A percentile compares a stretch with the other conserved stretches of the same genome.
Evolutionary conservation across 2,329 filamentous ascomycete genomes (phyloP).

Genomic region (Fusarium duplospermum): DNA sequence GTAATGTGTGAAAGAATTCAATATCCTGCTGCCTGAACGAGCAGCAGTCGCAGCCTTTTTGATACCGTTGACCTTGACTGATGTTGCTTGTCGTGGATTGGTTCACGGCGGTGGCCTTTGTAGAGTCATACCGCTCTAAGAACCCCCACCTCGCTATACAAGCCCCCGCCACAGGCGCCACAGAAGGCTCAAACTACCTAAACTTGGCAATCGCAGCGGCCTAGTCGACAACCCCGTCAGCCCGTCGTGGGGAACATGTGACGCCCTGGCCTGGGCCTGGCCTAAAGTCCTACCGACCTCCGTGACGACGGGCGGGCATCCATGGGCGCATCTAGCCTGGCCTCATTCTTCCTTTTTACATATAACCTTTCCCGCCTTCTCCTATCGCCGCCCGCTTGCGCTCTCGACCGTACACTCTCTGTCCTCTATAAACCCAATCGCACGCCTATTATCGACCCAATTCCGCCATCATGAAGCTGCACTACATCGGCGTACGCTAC

Average conservation of each 20-base stretch:
- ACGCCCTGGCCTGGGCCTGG: constrained; percentile 22
- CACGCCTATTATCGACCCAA: not conserved
- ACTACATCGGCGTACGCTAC: constrained; percentile 83
- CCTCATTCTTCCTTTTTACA: constrained; percentile 18
- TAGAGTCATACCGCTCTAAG: constrained; percentile 39
- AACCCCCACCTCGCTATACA: constrained; percentile 25
- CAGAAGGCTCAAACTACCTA: constrained; percentile 17
- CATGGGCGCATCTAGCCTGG: constrained; percentile 23
- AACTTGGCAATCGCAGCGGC: constrained; percentile 29
- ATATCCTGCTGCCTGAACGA: constrained; percentile 27
- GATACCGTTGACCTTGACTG: constrained; percentile 16
- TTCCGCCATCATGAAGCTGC: constrained; percentile 77
- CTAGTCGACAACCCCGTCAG: constrained; percentile 28
- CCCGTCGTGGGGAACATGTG: constrained; percentile 45
- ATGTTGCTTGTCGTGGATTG: constrained; percentile 30
- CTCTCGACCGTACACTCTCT: not conserved
- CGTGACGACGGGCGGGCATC: constrained; percentile 23
- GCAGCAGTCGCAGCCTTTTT: constrained; percentile 24
- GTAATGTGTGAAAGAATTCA: not conserved
- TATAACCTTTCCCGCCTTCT: constrained; percentile 2
- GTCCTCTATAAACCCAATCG: not conserved
- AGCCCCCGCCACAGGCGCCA: constrained; percentile 33
- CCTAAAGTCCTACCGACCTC: constrained; percentile 24
- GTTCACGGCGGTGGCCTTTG: constrained; percentile 22
- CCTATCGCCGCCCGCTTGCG: not conserved